phyloP scores from a whole-genome alignment of 2,329 filamentous ascomycete genomes.

The Fusarium equiseti region DNA sequence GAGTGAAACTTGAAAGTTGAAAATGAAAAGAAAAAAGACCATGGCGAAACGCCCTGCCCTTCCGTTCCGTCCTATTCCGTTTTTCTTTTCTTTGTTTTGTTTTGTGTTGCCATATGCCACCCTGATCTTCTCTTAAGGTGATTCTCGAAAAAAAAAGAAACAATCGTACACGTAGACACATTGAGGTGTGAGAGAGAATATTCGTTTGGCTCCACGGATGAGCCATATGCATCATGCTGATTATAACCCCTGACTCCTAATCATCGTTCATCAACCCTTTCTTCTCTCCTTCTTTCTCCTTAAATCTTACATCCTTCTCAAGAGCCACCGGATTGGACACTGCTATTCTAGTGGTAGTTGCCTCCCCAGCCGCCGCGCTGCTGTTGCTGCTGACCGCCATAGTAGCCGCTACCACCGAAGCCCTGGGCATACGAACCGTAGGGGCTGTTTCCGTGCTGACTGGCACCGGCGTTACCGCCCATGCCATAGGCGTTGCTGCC shows the following conservation, averaged over 20 bases:
- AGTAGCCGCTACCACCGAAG: conserved; percentile 62
- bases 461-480: conserved; percentile 62
- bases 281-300: conserved; percentile 33
- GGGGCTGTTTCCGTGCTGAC: conserved; percentile 65
- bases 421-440: conserved; percentile 66
- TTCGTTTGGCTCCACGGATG: conserved; percentile 40
- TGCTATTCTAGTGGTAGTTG: conserved; percentile 66
- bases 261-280: conserved; percentile 35
- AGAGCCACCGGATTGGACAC: conserved; percentile 16
- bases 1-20: conserved; percentile 23
- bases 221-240: conserved; percentile 49
- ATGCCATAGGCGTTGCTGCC: conserved; percentile 68
- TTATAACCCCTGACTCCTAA: conserved; percentile 48
- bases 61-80: conserved; percentile 27
- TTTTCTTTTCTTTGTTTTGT: conserved; percentile 27
- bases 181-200: conserved; percentile 47
- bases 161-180: conserved; percentile 56
- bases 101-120: conserved; percentile 44
- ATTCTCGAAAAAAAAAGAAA: conserved; percentile 51
- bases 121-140: conserved; percentile 50
- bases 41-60: conserved; percentile 42
- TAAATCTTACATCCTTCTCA: conserved; percentile 40
- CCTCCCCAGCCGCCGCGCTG: conserved; percentile 67
- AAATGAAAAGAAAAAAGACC: conserved; percentile 42
- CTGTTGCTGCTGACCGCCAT: conserved; percentile 54